These are phyloP conservation scores for Cupressus sempervirens DNA, from an alignment of 75 land plant genomes.

Conservation along the genomic window DNA sequence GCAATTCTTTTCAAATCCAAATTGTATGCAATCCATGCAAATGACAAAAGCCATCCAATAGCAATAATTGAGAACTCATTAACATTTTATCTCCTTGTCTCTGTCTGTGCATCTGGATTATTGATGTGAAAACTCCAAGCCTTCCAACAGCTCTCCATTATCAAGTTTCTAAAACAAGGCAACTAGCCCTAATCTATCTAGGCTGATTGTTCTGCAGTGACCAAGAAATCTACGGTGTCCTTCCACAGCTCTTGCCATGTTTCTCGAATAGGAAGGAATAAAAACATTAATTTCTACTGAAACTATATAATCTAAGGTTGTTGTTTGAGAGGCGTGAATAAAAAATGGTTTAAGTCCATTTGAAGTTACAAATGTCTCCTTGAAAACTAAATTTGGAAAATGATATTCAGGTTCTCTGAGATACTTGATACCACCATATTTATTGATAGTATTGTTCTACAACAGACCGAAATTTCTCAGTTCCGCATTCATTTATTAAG, in stretches of 20 bases:
- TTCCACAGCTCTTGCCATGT: slow-evolving; percentile 95
- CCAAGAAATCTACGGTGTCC: slow-evolving; percentile 71
- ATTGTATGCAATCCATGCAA: too few relatives aligned
- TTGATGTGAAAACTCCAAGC: slow-evolving; percentile 27
- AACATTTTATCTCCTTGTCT: too few relatives aligned
- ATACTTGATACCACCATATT: slow-evolving; percentile 62
- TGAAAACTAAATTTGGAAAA: slow-evolving; percentile 66
- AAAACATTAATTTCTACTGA: slow-evolving; percentile 90
- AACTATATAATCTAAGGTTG: slow-evolving; percentile 88
- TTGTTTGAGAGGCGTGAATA: slow-evolving; percentile 80
- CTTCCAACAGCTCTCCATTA: slow-evolving; percentile 39
- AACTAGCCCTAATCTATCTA: slow-evolving; percentile 61
- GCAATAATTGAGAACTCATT: too few relatives aligned
- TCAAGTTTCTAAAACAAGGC: slow-evolving; percentile 37
- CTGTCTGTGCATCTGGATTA: slow-evolving; percentile 48
- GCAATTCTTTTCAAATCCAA: too few relatives aligned
- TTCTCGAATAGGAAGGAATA: slow-evolving; percentile 86
- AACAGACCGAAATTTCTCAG: too few relatives aligned
- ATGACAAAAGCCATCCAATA: too few relatives aligned
- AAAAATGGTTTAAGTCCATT: slow-evolving; percentile 59
- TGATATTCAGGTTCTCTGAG: slow-evolving; percentile 46
- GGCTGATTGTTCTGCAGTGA: slow-evolving; percentile 59
- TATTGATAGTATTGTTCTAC: too few relatives aligned
- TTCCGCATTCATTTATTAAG: too few relatives aligned
- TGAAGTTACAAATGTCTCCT: slow-evolving; percentile 65